Base-by-base conservation (phyloP, 495 filamentous ascomycete genomes). In the Aspergillus ellipticus region DNA sequence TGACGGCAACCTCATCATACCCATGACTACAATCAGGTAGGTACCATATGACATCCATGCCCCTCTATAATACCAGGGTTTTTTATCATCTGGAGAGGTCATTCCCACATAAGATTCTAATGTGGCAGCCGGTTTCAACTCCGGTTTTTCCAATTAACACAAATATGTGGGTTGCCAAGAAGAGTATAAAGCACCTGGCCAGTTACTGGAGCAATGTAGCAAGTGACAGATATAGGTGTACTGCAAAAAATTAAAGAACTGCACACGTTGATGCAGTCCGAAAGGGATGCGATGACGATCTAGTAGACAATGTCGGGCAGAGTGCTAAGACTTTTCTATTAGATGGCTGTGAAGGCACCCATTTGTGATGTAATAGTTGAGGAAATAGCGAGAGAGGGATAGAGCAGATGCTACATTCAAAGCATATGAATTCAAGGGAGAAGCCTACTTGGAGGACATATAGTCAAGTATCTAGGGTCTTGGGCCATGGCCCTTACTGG, bases 51-150 rank as follows among this genome's bases (percentile, higher is more conserved):
- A 78, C 28, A 84, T 58, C 29, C 63, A 64, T 76, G 82, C 82
- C 3, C 84, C 83, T 51, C 70, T 76, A 6, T 66, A 56, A 57
- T 82, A 86, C 28, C 77, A 79, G 10, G 84, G 84, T 8, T 51
- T 64, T 8, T 85, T 74, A 2, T 51, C 55, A 0, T 55, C 54
- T 2, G 83, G 82, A 60, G 84, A 88, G 13, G 85, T 47, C n/a
- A 19, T 82, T 72, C 16, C 81, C 84, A 0, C 85, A 83, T 11
- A 88, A 63, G 0, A 87, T 55, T 3, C 60, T 11, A 51, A 55
- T 2, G 50, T 46, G 19, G n/a, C n/a, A n/a, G n/a, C n/a, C n/a
- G n/a, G n/a, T n/a, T n/a, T n/a, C n/a, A n/a, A n/a, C n/a, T n/a
- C n/a, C n/a, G n/a, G n/a, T n/a, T n/a, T n/a, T n/a, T n/a, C n/a